Base-by-base conservation (phyloP, 108 stramenopile genomes). In the Chaetoceros tenuissimus region DNA sequence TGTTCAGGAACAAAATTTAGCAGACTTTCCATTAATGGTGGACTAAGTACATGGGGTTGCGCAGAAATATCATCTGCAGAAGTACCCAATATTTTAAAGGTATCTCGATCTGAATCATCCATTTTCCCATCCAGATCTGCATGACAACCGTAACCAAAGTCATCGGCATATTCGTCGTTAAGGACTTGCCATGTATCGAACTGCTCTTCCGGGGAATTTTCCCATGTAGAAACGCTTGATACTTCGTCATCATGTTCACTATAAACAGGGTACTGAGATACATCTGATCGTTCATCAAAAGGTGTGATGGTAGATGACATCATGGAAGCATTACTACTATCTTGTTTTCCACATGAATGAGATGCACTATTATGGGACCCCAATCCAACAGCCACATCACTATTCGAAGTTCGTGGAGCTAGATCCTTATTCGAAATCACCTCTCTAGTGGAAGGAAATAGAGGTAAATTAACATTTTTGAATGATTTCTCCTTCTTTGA, bases 111-210 rank as follows among this genome's bases (percentile, higher is more conserved):
- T 24, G 28, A 21, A n/a, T 64, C 64, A 40, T 23, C 64, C 55
- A 64, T 3, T 43, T 20, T 24, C 23, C 60, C 60, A 34, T 51
- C 67, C 49, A 24, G 18, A 50, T 55, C 21, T 53, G 20, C 24
- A 29, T 44, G 5, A 51, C 64, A 77, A 46, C 69, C 72, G 60
- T 56, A 76, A 20, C 87, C 82, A 63, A 77, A 81, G 46, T 81
- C 89, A 17, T 63, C 49, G 8, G 89, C 81, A 50, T 90, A 90
- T 53, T 90, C 89, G 62, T 90, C 89, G 47, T 86, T 78, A 1
- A 87, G 55, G 0, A 86, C 71, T 59, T 68, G 57, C 89, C 89
- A 90, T 7, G 89, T 76, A 67, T 86, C 78, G 55, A 72, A 75
- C 31, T 69, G 62, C 18, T 67, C 57, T 5, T 44, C 28, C 10